These are phyloP conservation scores for Phlebiopsis flavidoalba DNA, from an alignment of 768 basidiomycete genomes.

Conservation along the genomic window DNA sequence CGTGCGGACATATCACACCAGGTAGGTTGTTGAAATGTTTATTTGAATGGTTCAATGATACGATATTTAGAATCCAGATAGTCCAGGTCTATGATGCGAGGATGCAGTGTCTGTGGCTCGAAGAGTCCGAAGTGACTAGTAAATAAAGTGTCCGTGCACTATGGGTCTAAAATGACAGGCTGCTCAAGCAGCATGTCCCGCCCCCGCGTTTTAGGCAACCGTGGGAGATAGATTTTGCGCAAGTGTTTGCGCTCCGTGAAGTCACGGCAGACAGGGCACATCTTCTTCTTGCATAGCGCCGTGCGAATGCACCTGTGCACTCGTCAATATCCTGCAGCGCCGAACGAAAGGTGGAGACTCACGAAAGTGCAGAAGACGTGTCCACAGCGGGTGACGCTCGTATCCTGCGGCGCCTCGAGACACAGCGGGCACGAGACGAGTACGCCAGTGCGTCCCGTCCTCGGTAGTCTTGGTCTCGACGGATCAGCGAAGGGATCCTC, in stretches of 20 bases:
- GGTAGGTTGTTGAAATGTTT: too few species aligned
- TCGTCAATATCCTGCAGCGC: background rate
- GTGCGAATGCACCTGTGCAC: slow-evolving; percentile 9
- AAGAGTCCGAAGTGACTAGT: too few species aligned
- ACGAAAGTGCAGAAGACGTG: slow-evolving; percentile 31
- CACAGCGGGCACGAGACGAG: slow-evolving; percentile 26
- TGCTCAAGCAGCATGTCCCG: too few species aligned
- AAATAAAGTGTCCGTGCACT: too few species aligned
- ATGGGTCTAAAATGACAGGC: too few species aligned
- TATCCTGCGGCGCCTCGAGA: slow-evolving; percentile 19
- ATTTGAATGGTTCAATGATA: too few species aligned
- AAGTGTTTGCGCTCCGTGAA: slow-evolving; percentile 4
- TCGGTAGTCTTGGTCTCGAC: background rate
- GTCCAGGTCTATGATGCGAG: too few species aligned
- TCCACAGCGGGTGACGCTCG: slow-evolving; percentile 26
- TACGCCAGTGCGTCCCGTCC: slow-evolving; percentile 1
- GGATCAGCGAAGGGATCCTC: background rate
- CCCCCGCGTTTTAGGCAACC: background rate
- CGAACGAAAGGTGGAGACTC: slow-evolving; percentile 7
- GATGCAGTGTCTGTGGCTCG: too few species aligned
- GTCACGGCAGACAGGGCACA: slow-evolving; percentile 14
- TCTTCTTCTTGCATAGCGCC: slow-evolving; percentile 10
- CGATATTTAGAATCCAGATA: too few species aligned
- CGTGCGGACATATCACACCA: too few species aligned
- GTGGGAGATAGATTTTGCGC: slow-evolving; percentile 9